A percentile compares a stretch with the other conserved stretches of the same genome.
Conservation (phyloP, 148 eudicot genomes). For the Dysphania ambrosioides region DNA sequence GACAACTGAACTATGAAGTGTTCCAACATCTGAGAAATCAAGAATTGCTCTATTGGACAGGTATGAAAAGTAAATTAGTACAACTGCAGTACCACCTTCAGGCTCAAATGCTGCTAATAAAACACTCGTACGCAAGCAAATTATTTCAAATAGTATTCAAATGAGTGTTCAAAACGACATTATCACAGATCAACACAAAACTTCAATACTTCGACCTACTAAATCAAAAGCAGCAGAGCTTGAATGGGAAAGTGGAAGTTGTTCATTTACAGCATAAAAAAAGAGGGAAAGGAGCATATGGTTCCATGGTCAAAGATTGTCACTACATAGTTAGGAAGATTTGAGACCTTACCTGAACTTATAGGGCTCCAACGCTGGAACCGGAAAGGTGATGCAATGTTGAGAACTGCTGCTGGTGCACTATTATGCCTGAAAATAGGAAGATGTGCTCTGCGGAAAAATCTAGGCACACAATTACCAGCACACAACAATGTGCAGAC, state of each 20-base stretch:
- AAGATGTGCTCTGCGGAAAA: constrained; percentile 53
- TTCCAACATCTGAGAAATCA: neutral
- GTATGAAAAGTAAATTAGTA: neutral
- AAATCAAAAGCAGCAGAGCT: neutral
- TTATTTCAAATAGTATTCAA: too few relatives aligned
- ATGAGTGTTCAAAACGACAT: too few relatives aligned
- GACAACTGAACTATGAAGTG: neutral
- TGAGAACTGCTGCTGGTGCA: constrained; percentile 54
- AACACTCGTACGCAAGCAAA: too few relatives aligned
- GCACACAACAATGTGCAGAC: constrained; percentile 55
- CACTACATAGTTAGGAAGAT: neutral
- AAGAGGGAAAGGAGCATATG: too few relatives aligned
- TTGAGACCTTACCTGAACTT: constrained; percentile 54
- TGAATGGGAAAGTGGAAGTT: neutral
- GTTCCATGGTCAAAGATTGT: too few relatives aligned
- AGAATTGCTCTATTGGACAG: neutral
- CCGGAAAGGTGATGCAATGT: constrained; percentile 61
- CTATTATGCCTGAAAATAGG: constrained; percentile 68
- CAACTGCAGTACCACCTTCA: neutral
- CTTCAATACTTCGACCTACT: neutral
- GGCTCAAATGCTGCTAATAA: neutral
- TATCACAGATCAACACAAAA: neutral
- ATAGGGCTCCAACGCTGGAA: constrained; percentile 74
- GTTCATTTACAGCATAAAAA: neutral
- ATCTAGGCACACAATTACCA: constrained; percentile 58